Conservation (phyloP, 2,329 filamentous ascomycete genomes). For the Ophiostoma ips region DNA sequence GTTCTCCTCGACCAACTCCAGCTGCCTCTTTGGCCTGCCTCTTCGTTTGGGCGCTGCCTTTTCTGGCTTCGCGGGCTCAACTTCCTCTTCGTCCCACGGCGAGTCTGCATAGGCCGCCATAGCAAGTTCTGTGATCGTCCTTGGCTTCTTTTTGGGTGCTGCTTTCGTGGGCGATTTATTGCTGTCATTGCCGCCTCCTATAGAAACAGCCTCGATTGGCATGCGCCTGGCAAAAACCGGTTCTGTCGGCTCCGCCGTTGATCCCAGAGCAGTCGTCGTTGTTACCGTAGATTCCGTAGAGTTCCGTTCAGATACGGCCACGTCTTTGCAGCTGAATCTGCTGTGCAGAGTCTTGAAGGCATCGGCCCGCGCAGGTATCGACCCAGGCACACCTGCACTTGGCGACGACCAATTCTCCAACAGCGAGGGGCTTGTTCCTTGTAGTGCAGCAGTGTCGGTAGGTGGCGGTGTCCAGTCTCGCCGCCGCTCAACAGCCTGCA, state of each 20-base stretch:
- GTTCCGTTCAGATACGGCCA: neutral
- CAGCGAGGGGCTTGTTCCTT: constrained; percentile 20
- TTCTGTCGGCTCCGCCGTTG: neutral
- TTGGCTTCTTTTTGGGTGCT: constrained; percentile 51
- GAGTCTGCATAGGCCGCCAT: constrained; percentile 50
- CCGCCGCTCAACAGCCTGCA: constrained; percentile 40
- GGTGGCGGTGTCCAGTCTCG: constrained; percentile 54
- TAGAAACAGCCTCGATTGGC: constrained; percentile 35
- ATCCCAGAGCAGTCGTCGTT: neutral
- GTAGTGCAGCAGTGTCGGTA: constrained; percentile 5
- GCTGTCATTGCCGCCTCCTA: constrained; percentile 16
- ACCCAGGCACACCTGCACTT: constrained; percentile 2
- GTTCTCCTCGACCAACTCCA: constrained; percentile 19
- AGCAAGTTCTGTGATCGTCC: constrained; percentile 65
- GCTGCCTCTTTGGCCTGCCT: constrained; percentile 6
- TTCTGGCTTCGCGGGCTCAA: neutral
- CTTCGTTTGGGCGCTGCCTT: neutral
- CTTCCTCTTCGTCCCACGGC: neutral
- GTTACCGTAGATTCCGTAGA: neutral
- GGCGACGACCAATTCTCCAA: constrained; percentile 17
- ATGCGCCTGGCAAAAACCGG: constrained; percentile 40
- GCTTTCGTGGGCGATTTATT: constrained; percentile 30
- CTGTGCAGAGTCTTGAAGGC: constrained; percentile 32
- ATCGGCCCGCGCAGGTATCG: constrained; percentile 8
- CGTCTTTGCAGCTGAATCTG: constrained; percentile 11